These are phyloP conservation scores for Pichia sp. DNA, from an alignment of 1,139 yeast species.

Conservation along the genomic window DNA sequence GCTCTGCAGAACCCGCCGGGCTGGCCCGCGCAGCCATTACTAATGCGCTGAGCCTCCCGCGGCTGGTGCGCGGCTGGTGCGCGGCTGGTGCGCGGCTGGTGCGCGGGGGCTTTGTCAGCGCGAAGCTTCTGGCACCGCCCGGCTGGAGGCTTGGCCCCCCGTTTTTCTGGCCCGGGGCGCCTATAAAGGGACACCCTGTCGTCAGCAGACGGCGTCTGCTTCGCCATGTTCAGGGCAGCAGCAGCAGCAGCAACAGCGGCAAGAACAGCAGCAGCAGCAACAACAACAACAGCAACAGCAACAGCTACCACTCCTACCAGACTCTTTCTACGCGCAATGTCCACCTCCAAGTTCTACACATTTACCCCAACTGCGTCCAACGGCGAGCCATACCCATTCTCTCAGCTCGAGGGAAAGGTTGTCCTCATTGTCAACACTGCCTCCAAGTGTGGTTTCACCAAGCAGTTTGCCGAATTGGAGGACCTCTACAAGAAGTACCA, in stretches of 20 bases:
- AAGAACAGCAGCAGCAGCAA: constrained; percentile 3
- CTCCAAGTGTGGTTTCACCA: constrained; percentile 83
- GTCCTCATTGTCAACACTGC: constrained; percentile 88
- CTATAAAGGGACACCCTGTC: no score
- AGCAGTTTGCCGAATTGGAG: constrained; percentile 83
- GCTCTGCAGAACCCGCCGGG: no score
- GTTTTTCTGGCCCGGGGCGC: no score
- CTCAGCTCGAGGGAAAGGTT: constrained; percentile 75
- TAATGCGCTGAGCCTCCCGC: no score
- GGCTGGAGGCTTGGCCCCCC: no score
- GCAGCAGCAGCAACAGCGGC: constrained; percentile 1
- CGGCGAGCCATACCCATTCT: constrained; percentile 61
- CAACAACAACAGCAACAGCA: constrained; percentile 2
- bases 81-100: no score
- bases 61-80: no score
- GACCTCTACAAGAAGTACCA: constrained; percentile 70
- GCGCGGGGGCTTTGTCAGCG: no score
- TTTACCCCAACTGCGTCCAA: constrained; percentile 49
- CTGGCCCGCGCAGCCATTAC: no score
- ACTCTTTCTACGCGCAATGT: background rate
- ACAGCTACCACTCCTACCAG: background rate
- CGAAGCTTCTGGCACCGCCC: no score
- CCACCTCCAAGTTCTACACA: constrained; percentile 40
- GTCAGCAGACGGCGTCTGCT: constrained; percentile 1
- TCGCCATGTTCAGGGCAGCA: background rate